Evolutionary conservation across 345 rosid species (phyloP).

Genomic region (Abelmoschus esculentus): DNA sequence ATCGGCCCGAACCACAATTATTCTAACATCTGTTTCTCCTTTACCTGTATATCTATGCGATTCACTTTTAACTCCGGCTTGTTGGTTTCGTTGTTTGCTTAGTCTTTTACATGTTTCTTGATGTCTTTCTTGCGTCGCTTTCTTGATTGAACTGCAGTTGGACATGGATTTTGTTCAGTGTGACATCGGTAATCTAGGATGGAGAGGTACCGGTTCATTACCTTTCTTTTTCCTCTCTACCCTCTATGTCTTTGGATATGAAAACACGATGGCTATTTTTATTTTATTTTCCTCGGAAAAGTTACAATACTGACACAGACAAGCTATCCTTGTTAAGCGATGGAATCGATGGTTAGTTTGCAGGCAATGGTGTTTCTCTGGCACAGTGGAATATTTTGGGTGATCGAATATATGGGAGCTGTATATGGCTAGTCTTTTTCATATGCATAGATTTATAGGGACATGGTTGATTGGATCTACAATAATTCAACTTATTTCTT

Average conservation of each 20-base stretch:
- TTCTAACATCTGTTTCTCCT: neutral
- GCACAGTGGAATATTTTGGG: neutral
- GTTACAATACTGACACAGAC: neutral
- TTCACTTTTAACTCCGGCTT: neutral
- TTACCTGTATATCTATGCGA: neutral
- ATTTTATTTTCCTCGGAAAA: neutral
- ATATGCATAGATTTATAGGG: neutral
- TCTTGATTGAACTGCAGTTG: conserved; percentile 42
- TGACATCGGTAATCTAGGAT: conserved; percentile 51
- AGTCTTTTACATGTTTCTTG: neutral
- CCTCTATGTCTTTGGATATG: neutral
- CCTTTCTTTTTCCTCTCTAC: neutral
- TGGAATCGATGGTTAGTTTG: neutral
- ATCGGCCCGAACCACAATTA: neutral
- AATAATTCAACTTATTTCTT: neutral
- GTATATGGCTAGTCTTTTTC: neutral
- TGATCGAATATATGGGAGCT: neutral
- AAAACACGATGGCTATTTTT: neutral
- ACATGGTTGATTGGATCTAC: conserved; percentile 45
- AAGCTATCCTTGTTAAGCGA: neutral
- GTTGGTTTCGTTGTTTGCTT: neutral
- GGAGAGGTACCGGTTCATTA: conserved; percentile 47
- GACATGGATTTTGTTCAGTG: conserved; percentile 58
- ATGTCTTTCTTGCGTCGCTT: neutral
- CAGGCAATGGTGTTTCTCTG: neutral